Conservation (phyloP, 2,329 filamentous ascomycete genomes). For the Nectriaceae sp. region DNA sequence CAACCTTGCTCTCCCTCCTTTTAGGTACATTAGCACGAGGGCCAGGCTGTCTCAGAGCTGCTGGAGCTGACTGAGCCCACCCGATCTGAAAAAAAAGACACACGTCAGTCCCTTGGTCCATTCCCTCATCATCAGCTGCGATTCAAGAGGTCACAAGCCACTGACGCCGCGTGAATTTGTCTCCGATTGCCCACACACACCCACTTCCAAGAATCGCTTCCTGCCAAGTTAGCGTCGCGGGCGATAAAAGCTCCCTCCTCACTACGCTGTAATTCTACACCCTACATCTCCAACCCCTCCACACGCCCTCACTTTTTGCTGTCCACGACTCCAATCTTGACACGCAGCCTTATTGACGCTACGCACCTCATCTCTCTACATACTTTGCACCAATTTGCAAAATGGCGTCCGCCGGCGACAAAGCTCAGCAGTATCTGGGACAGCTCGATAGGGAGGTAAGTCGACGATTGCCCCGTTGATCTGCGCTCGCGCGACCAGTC, state of each 20-base stretch:
- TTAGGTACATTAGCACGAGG: background rate
- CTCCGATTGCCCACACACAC: slow-evolving; percentile 26
- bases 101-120: slow-evolving; percentile 16
- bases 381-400: slow-evolving; percentile 48
- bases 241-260: slow-evolving; percentile 30
- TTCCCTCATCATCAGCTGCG: slow-evolving; percentile 26
- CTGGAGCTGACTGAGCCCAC: slow-evolving; percentile 5
- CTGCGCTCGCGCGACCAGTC: background rate
- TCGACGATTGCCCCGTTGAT: background rate
- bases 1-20: background rate
- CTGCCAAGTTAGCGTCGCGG: slow-evolving; percentile 22
- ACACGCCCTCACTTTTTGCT: slow-evolving; percentile 16
- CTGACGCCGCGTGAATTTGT: slow-evolving; percentile 32
- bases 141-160: slow-evolving; percentile 29
- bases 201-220: slow-evolving; percentile 27
- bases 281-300: slow-evolving; percentile 21
- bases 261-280: slow-evolving; percentile 20
- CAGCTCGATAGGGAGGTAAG: slow-evolving; percentile 83
- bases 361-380: slow-evolving; percentile 8
- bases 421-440: slow-evolving; percentile 73
- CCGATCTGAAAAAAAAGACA: slow-evolving; percentile 8
- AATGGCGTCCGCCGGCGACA: slow-evolving; percentile 65
- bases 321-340: slow-evolving; percentile 5
- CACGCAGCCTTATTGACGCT: background rate
- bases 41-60: slow-evolving; percentile 12